Base-by-base conservation (phyloP, 345 rosid species). In the Moringa oleifera region DNA sequence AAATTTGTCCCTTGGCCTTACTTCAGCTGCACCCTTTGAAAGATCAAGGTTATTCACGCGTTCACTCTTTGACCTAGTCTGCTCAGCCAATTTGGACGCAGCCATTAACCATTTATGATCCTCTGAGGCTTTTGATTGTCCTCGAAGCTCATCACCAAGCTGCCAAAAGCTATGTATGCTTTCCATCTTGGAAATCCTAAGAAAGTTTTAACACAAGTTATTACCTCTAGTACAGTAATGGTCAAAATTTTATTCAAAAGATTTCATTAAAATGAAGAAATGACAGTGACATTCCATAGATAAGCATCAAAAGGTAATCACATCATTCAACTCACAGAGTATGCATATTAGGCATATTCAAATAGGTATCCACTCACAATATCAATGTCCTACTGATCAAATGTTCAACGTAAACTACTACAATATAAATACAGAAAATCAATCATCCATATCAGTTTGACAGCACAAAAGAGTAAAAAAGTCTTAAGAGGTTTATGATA, bases 141-240 rank as follows among this genome's bases (percentile, higher is more conserved):
- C 97, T 65, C 99, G 85, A 20, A 94, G 92, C 74, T 94, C 97
- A 72, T 94, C 99, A 18, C 96, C 99, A 71, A 94, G 62, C 61
- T 90, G 92, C 97, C 99, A 94, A 73, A 85, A 90, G 83, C 88
- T 90, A 23, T 69, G 75, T 74, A 82, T 67, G 70, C 17, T 77
- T 58, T 81, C 90, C 85, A 82, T 87, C 71, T 74, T 77, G 73
- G 80, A 64, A 72, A 62, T 51, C 72, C 66, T 65, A 51, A 20
- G 0, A 56, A n/a, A 41, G 13, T 4, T 41, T 28, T 24, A 55
- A 41, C 58, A 58, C 11, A 33, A 13, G 53, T 51, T 19, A 51
- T 21, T 11, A 31, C 50, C 31, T 17, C 24, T 28, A 41, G 17
- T 28, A 4, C 47, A 41, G 47, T 41, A 16, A 41, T 7, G 47